Percentiles rank a stretch among this genome's conserved stretches.
phyloP scores from a whole-genome alignment of 2,329 filamentous ascomycete species.

The Fusarium annulatum region DNA sequence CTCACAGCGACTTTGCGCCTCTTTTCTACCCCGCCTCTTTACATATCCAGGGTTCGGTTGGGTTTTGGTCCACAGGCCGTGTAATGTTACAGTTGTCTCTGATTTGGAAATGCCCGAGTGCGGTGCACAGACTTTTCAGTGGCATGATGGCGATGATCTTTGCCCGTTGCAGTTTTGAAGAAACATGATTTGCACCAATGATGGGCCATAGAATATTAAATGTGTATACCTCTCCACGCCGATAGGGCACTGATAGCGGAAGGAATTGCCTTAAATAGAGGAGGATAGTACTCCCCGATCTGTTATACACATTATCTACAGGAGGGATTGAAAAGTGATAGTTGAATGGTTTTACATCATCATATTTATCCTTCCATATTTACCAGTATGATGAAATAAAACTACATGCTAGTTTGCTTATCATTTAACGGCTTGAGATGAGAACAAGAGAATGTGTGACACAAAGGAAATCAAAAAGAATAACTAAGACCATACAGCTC shows the following conservation, averaged over 20 bases:
- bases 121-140: too few relatives aligned
- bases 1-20: not conserved
- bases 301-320: too few relatives aligned
- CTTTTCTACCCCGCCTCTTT: not conserved
- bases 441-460: not conserved
- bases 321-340: too few relatives aligned
- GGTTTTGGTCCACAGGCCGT: not conserved
- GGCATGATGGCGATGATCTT: not conserved
- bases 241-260: too few relatives aligned
- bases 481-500: not conserved
- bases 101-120: not conserved
- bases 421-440: too few relatives aligned
- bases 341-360: too few relatives aligned
- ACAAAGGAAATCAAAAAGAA: accelerated
- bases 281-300: too few relatives aligned
- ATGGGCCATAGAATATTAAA: not conserved
- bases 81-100: not conserved
- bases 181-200: not conserved
- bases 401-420: too few relatives aligned
- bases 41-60: not conserved
- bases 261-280: too few relatives aligned
- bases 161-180: not conserved
- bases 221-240: too few relatives aligned
- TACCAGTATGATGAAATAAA: too few relatives aligned
- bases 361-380: too few relatives aligned